Evolutionary conservation across 2,329 filamentous ascomycete genomes (phyloP).

Genomic region (Ceratocystis albifundus): DNA sequence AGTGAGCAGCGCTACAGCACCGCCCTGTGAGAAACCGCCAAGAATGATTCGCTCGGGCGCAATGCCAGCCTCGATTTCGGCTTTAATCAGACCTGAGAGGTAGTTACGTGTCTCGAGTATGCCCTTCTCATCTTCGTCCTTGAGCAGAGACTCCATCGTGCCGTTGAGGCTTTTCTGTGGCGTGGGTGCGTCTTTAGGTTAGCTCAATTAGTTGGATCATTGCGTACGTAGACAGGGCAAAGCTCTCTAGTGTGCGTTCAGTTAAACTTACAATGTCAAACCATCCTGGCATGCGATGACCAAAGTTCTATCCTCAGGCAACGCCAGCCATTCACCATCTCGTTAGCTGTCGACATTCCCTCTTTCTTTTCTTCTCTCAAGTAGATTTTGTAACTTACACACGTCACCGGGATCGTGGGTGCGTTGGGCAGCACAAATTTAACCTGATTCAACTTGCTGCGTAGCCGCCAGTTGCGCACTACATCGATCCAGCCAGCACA

Average conservation of each 20-base stretch:
- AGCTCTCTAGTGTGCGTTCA: not conserved
- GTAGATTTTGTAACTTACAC: constrained; percentile 39
- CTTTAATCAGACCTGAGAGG: constrained; percentile 66
- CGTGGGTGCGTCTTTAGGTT: no score
- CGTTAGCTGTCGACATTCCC: not conserved
- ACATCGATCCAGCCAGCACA: constrained; percentile 69
- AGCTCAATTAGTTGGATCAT: no score
- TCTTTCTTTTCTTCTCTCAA: not conserved
- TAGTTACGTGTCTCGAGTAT: constrained; percentile 62
- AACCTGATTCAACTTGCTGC: constrained; percentile 73
- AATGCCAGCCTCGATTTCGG: constrained; percentile 71
- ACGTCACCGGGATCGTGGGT: constrained; percentile 73
- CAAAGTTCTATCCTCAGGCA: constrained; percentile 48
- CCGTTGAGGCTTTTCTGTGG: constrained; percentile 28
- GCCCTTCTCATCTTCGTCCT: constrained; percentile 55
- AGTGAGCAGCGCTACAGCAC: constrained; percentile 71
- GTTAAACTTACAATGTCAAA: constrained; percentile 57
- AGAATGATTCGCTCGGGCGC: constrained; percentile 72
- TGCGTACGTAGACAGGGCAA: no score
- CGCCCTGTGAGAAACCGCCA: constrained; percentile 77
- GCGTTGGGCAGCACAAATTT: constrained; percentile 93
- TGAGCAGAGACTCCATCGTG: constrained; percentile 28
- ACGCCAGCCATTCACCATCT: not conserved
- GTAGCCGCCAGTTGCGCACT: constrained; percentile 75
- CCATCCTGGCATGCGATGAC: constrained; percentile 76